phyloP scores from a whole-genome alignment of 1,139 yeast species.

The Casaregolazyma lundiana region DNA sequence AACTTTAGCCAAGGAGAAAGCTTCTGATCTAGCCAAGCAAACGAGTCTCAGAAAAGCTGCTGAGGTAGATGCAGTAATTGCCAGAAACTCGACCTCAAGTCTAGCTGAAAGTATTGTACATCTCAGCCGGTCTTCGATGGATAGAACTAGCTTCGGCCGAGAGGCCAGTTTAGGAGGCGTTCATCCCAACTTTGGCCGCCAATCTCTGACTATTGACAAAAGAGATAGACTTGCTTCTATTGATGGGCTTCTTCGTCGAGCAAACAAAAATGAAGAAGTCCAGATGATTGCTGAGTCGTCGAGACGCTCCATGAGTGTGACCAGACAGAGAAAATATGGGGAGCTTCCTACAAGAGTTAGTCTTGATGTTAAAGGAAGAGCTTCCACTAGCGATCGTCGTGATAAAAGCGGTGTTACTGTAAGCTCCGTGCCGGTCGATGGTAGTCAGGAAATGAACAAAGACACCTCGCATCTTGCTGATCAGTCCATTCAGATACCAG shows the following conservation, averaged over 20 bases:
- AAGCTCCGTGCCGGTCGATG: slow-evolving; percentile 19
- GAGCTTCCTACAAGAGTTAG: slow-evolving; percentile 70
- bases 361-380: slow-evolving; percentile 26
- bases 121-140: slow-evolving; percentile 1
- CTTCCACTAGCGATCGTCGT: slow-evolving; percentile 9
- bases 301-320: slow-evolving; percentile 58
- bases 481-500: slow-evolving; percentile 45
- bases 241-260: slow-evolving; percentile 51
- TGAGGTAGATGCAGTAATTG: slow-evolving; percentile 72
- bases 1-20: slow-evolving; percentile 57
- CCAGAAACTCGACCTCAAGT: slow-evolving; percentile 37
- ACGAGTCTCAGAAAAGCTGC: slow-evolving; percentile 62
- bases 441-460: slow-evolving; percentile 13
- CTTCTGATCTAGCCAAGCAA: slow-evolving; percentile 56
- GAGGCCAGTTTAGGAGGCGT: slow-evolving; percentile 18
- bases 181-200: slow-evolving; percentile 21
- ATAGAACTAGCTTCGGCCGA: slow-evolving; percentile 6
- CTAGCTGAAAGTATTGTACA: slow-evolving; percentile 7
- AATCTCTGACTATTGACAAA: slow-evolving; percentile 28
- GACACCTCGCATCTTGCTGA: slow-evolving; percentile 31
- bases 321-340: slow-evolving; percentile 55
- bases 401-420: slow-evolving; percentile 18
- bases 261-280: slow-evolving; percentile 48
- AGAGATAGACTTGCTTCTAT: slow-evolving; percentile 35
- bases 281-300: slow-evolving; percentile 57